Conservation (phyloP, 345 rosid genomes). For the Linum tenue region DNA sequence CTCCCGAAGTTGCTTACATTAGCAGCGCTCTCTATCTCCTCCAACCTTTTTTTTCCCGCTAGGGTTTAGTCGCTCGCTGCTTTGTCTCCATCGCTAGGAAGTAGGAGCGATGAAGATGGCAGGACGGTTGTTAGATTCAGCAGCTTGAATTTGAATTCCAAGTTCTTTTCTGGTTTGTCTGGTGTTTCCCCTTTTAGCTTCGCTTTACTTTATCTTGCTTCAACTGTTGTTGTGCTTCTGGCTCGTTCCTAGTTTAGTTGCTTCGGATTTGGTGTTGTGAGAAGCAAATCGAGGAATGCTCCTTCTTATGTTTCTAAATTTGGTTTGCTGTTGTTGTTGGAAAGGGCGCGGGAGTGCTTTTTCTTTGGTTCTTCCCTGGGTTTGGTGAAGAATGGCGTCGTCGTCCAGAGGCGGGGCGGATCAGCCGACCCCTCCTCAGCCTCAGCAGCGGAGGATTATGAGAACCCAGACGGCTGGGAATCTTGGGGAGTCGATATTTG, state of each 20-base stretch:
- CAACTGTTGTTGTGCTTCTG: background rate
- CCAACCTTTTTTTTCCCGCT: background rate
- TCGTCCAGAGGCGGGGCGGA: conserved; percentile 23
- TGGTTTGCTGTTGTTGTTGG: background rate
- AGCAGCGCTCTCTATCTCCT: background rate
- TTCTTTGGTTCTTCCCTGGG: too few relatives aligned
- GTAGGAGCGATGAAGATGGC: background rate
- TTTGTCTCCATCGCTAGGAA: background rate
- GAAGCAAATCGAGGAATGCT: too few relatives aligned
- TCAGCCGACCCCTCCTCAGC: conserved; percentile 25
- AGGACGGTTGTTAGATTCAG: background rate
- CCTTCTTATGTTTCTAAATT: too few relatives aligned
- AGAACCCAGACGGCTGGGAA: conserved; percentile 93
- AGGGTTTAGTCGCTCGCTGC: background rate
- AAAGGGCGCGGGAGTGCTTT: background rate
- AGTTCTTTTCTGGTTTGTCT: background rate
- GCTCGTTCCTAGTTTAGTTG: background rate
- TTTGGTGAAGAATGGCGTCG: conserved; percentile 13
- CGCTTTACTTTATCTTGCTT: background rate
- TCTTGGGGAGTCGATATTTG: conserved; percentile 77
- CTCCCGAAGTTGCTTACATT: background rate
- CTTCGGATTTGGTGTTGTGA: background rate
- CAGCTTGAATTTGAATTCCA: background rate
- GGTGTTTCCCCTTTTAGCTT: background rate
- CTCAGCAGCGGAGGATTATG: conserved; percentile 38